Evolutionary conservation across 768 basidiomycete species (phyloP).

Genomic region (Wakefieldia striispora): DNA sequence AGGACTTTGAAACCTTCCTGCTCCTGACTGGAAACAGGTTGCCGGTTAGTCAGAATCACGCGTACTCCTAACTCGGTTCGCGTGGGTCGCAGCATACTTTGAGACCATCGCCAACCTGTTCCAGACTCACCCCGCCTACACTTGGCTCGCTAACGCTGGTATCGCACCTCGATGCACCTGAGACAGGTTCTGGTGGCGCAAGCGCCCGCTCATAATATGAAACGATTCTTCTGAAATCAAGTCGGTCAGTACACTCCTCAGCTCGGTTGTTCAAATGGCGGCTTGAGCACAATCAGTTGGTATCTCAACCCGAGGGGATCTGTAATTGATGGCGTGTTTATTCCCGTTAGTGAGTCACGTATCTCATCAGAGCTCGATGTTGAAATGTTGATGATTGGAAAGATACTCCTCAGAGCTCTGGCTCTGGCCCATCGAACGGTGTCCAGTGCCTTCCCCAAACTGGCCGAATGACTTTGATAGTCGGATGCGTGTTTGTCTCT

Average conservation of each 20-base stretch:
- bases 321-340: conserved; percentile 61
- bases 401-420: conserved; percentile 51
- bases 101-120: conserved; percentile 56
- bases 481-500: neutral
- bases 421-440: conserved; percentile 49
- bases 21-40: no score
- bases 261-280: conserved; percentile 40
- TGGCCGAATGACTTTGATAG: conserved; percentile 2
- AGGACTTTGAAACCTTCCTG: no score
- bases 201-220: no score
- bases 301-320: conserved; percentile 67
- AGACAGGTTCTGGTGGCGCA: conserved; percentile 48
- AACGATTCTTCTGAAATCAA: neutral
- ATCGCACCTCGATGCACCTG: conserved; percentile 50
- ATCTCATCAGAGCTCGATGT: neutral
- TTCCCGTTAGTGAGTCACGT: conserved; percentile 49
- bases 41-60: no score
- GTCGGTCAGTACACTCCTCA: conserved; percentile 46
- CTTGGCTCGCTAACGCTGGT: no score
- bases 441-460: conserved; percentile 62
- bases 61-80: no score
- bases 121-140: conserved; percentile 69
- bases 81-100: conserved; percentile 71
- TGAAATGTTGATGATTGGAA: conserved; percentile 7
- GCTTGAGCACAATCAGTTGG: conserved; percentile 50